A percentile compares a stretch with the other conserved stretches of the same genome.
Evolutionary conservation across 345 rosid genomes (phyloP).

Genomic region (Cardamine occulta): DNA sequence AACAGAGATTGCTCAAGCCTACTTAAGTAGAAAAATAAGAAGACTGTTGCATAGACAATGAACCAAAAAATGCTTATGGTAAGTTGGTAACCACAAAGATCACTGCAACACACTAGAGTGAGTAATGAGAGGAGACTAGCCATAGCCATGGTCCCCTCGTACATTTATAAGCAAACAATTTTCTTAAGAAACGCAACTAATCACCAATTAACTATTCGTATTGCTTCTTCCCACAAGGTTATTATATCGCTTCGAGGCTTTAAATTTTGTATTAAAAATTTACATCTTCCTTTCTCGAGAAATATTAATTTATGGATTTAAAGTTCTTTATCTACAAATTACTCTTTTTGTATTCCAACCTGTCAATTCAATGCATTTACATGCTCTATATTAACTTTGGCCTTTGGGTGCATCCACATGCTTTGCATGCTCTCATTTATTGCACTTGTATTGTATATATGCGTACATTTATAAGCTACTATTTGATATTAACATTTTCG

Average conservation of each 20-base stretch:
- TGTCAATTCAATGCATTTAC: constrained; percentile 36
- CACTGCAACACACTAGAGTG: not conserved
- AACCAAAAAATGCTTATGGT: not conserved
- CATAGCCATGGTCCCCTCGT: not conserved
- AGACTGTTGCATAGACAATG: not conserved
- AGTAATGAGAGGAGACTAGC: not conserved
- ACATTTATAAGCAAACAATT: not conserved
- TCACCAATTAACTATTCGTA: constrained; percentile 11
- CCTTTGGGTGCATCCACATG: constrained; percentile 39
- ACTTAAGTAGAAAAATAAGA: not conserved
- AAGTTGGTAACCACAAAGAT: not conserved
- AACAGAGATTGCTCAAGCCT: not conserved
- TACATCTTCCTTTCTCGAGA: constrained; percentile 11
- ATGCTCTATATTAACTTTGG: constrained; percentile 30
- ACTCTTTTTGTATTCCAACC: constrained; percentile 24
- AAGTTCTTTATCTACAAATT: constrained; percentile 2
- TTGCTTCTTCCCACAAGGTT: constrained; percentile 14
- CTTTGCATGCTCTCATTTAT: constrained; percentile 41
- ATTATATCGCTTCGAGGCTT: not conserved
- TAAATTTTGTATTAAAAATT: not conserved
- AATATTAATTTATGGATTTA: not conserved
- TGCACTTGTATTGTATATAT: constrained; percentile 25
- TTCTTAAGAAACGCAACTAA: not conserved
- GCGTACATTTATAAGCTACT: not conserved
- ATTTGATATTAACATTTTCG: not conserved